phyloP scores from a whole-genome alignment of 2,329 filamentous ascomycete species.

The Verticillium nonalfalfae region DNA sequence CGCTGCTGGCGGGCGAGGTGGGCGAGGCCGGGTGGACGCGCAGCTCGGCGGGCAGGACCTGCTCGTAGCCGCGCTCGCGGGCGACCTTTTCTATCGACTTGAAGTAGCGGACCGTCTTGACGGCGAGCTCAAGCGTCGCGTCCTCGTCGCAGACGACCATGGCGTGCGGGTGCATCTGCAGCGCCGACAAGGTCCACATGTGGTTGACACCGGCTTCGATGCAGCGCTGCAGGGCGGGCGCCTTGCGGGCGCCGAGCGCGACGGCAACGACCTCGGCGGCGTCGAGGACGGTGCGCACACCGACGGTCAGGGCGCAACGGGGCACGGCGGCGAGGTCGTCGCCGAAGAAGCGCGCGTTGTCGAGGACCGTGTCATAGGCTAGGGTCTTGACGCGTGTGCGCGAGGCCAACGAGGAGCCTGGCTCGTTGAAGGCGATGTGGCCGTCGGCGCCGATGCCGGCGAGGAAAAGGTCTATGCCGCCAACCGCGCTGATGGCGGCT shows the following conservation, averaged over 20 bases:
- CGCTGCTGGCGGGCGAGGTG: neutral
- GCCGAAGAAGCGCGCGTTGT: constrained; percentile 79
- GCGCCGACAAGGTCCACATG: constrained; percentile 81
- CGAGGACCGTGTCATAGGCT: constrained; percentile 79
- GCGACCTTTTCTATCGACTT: constrained; percentile 65
- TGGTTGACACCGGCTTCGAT: constrained; percentile 80
- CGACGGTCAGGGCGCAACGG: constrained; percentile 77
- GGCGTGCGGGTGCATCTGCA: constrained; percentile 75
- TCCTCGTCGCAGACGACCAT: constrained; percentile 83
- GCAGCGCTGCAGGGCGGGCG: constrained; percentile 70
- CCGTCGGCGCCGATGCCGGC: constrained; percentile 82
- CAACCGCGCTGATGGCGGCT: constrained; percentile 64
- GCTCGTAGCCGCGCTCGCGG: constrained; percentile 48
- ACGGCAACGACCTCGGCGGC: constrained; percentile 78
- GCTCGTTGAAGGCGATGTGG: constrained; percentile 88
- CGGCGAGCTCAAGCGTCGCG: constrained; percentile 64
- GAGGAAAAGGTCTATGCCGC: constrained; percentile 81
- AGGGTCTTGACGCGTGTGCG: constrained; percentile 81
- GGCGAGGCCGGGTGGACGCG: constrained; percentile 30
- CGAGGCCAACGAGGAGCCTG: constrained; percentile 70
- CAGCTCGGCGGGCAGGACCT: constrained; percentile 49
- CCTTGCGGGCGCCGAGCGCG: constrained; percentile 75
- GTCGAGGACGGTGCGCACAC: constrained; percentile 77
- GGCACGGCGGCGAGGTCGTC: constrained; percentile 70
- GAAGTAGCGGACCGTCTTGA: constrained; percentile 72